These are phyloP conservation scores for Alisma plantagoaquatica DNA, from an alignment of 106 monocot genomes.

Conservation along the genomic window DNA sequence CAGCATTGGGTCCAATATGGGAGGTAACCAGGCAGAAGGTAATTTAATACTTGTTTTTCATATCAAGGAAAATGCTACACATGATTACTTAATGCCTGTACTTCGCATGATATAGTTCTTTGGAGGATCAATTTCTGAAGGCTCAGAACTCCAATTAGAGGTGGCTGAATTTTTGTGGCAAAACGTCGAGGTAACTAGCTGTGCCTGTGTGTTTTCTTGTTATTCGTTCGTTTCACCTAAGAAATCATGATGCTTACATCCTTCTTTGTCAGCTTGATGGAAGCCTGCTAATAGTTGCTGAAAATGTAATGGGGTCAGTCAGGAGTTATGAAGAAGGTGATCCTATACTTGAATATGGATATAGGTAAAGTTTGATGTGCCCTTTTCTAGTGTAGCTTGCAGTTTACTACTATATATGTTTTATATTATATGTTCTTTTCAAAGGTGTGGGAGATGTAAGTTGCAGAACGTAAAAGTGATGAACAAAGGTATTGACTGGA, in stretches of 20 bases:
- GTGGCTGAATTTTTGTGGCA: conserved; percentile 90
- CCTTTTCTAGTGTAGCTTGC: not conserved
- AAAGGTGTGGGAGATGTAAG: conserved; percentile 84
- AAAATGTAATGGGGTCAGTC: conserved; percentile 75
- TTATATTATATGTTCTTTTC: not conserved
- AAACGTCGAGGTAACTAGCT: conserved; percentile 62
- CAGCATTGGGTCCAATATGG: conserved; percentile 95
- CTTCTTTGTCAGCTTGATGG: conserved; percentile 61
- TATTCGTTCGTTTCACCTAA: not conserved
- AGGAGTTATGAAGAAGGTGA: conserved; percentile 31
- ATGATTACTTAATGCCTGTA: not conserved
- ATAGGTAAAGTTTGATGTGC: conserved; percentile 27
- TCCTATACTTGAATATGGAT: conserved; percentile 66
- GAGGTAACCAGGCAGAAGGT: conserved; percentile 91
- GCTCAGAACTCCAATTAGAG: conserved; percentile 91
- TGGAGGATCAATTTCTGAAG: conserved; percentile 72
- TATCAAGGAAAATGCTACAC: not conserved
- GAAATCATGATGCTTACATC: not conserved
- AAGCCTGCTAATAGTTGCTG: conserved; percentile 66
- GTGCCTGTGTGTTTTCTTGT: not conserved
- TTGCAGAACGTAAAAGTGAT: conserved; percentile 63
- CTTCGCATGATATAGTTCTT: conserved; percentile 40
- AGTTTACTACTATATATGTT: not conserved
- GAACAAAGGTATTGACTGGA: conserved; percentile 82
- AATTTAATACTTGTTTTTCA: conserved; percentile 1